These are phyloP conservation scores for Globisporangium mamillatum DNA, from an alignment of 352 stramenopile species.

Conservation along the genomic window DNA sequence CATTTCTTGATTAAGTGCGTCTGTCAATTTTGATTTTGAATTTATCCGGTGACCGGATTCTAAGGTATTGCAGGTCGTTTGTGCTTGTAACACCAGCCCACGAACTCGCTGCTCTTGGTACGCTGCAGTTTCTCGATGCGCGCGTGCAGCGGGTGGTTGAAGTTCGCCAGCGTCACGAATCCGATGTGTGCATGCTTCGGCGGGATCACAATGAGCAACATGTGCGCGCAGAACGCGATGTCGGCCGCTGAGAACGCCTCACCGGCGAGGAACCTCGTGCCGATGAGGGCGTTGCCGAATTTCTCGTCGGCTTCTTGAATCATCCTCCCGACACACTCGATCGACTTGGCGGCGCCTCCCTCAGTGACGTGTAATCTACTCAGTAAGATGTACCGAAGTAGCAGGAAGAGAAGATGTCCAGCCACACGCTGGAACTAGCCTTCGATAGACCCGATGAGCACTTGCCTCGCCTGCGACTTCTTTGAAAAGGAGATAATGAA, in stretches of 20 bases:
- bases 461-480: constrained; percentile 12
- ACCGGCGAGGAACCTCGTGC: constrained; percentile 33
- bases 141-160: constrained; percentile 20
- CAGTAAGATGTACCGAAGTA: constrained; percentile 24
- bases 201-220: constrained; percentile 30
- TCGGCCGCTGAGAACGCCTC: constrained; percentile 40
- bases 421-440: constrained; percentile 15
- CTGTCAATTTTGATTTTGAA: neutral
- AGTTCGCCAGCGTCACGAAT: constrained; percentile 22
- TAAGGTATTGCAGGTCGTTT: neutral
- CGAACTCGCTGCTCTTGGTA: constrained; percentile 38
- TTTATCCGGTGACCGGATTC: neutral
- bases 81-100: constrained; percentile 11
- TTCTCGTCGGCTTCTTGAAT: constrained; percentile 20
- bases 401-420: constrained; percentile 20
- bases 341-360: constrained; percentile 17
- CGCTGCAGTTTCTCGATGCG: constrained; percentile 23
- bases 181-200: constrained; percentile 32
- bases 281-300: constrained; percentile 34
- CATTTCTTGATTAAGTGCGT: neutral
- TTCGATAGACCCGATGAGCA: constrained; percentile 16
- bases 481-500: constrained; percentile 26
- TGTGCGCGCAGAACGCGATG: constrained; percentile 47
- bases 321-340: constrained; percentile 25
- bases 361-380: constrained; percentile 30